These are phyloP conservation scores for Ambispora gerdemannii DNA, from an alignment of 192 early-diverging fungal species.

Conservation along the genomic window DNA sequence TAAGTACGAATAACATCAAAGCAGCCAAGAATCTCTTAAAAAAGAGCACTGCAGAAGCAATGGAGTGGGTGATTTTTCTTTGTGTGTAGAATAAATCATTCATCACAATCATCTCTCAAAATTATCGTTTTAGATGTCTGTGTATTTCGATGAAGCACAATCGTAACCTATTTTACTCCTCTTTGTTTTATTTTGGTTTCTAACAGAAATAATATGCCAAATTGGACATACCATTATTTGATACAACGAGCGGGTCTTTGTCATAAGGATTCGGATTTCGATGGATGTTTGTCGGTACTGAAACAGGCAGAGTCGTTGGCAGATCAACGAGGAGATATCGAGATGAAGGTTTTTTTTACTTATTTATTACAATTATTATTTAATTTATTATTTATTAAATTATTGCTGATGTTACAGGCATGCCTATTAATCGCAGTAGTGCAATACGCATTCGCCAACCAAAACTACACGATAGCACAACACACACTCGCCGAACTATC, in stretches of 20 bases:
- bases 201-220: conserved; percentile 20
- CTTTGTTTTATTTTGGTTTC: neutral
- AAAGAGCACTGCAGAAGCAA: conserved; percentile 14
- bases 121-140: neutral
- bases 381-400: neutral
- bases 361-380: neutral
- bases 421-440: conserved; percentile 27
- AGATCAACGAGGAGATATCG: conserved; percentile 28
- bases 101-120: no score
- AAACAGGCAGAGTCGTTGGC: conserved; percentile 28
- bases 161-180: neutral
- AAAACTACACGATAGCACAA: conserved; percentile 20
- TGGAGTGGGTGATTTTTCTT: conserved; percentile 29
- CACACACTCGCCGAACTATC: conserved; percentile 23
- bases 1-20: conserved; percentile 19
- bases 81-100: conserved; percentile 4
- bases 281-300: conserved; percentile 22
- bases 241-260: conserved; percentile 11
- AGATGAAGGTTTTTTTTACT: conserved; percentile 29
- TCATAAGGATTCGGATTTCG: conserved; percentile 16
- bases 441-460: conserved; percentile 30
- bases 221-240: conserved; percentile 32
- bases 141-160: neutral
- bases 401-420: conserved; percentile 11
- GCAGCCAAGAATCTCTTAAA: conserved; percentile 26